These are phyloP conservation scores for Pichia sp. DNA, from an alignment of 1,139 yeast genomes.

Conservation along the genomic window DNA sequence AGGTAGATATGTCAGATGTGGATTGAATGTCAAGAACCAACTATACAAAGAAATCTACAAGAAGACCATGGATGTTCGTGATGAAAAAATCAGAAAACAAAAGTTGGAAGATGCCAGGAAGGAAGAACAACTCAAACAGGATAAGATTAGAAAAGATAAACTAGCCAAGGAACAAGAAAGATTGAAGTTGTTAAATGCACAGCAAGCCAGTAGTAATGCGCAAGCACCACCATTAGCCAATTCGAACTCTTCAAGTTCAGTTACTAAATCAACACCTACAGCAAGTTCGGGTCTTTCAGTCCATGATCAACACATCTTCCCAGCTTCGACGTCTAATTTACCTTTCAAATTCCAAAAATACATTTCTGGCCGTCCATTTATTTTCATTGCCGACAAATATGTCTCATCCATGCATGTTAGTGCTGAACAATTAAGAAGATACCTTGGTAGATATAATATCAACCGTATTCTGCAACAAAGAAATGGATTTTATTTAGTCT, in stretches of 20 bases:
- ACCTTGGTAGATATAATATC: slow-evolving; percentile 59
- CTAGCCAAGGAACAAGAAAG: slow-evolving; percentile 4
- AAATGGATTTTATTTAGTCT: slow-evolving; percentile 70
- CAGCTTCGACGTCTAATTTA: slow-evolving; percentile 31
- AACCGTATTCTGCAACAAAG: slow-evolving; percentile 60
- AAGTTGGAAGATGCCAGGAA: slow-evolving; percentile 19
- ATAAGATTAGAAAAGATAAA: slow-evolving; percentile 7
- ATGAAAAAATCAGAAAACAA: slow-evolving; percentile 16
- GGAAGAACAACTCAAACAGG: slow-evolving; percentile 17
- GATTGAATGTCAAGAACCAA: slow-evolving; percentile 26
- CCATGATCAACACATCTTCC: slow-evolving; percentile 35
- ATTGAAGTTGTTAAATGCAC: too few species aligned
- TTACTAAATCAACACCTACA: neutral
- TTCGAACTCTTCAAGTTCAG: too few species aligned
- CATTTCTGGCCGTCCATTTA: slow-evolving; percentile 55
- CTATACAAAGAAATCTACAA: slow-evolving; percentile 25
- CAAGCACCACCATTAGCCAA: too few species aligned
- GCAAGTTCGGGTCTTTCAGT: slow-evolving; percentile 18
- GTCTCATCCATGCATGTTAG: slow-evolving; percentile 51
- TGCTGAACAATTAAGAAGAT: slow-evolving; percentile 53
- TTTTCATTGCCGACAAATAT: slow-evolving; percentile 53
- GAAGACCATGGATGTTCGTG: slow-evolving; percentile 23
- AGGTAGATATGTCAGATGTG: slow-evolving; percentile 28
- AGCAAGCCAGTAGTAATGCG: too few species aligned
- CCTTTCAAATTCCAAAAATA: slow-evolving; percentile 47